Conservation (phyloP, 2,329 filamentous ascomycete genomes). For the Cladosporium sp. region DNA sequence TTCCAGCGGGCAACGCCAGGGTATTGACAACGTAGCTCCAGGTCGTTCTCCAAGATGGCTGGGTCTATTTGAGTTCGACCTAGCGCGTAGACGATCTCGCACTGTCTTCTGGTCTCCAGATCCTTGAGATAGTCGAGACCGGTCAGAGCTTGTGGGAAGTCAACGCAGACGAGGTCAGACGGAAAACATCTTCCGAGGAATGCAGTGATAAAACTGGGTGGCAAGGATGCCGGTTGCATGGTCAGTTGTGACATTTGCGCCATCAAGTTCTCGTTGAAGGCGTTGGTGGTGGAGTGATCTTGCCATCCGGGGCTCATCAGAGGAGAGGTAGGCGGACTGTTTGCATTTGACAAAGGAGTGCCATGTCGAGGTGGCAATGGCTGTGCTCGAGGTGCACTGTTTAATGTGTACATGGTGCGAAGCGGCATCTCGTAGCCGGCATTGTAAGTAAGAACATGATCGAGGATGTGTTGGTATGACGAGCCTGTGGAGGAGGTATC, state of each 20-base stretch:
- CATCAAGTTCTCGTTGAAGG: conserved; percentile 55
- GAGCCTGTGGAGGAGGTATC: conserved; percentile 46
- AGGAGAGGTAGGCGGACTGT: conserved; percentile 42
- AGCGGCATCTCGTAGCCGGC: conserved; percentile 66
- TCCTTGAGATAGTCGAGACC: conserved; percentile 68
- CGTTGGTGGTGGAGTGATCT: conserved; percentile 40
- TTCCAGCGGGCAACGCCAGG: conserved; percentile 61
- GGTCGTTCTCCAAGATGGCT: conserved; percentile 50
- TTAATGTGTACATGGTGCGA: conserved; percentile 68
- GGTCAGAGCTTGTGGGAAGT: conserved; percentile 67
- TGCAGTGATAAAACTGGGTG: conserved; percentile 62
- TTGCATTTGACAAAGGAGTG: conserved; percentile 39
- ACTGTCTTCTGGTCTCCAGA: conserved; percentile 60
- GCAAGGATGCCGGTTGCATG: conserved; percentile 62
- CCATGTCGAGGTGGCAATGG: conserved; percentile 35
- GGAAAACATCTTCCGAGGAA: conserved; percentile 64
- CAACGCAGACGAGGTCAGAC: conserved; percentile 57
- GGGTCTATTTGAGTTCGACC: conserved; percentile 55
- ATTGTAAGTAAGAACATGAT: conserved; percentile 63
- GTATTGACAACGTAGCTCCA: conserved; percentile 53
- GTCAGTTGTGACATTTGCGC: conserved; percentile 60
- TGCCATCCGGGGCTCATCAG: conserved; percentile 34
- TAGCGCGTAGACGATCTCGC: conserved; percentile 59
- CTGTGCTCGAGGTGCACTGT: conserved; percentile 57
- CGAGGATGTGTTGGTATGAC: conserved; percentile 51